Evolutionary conservation across 2,329 filamentous ascomycete genomes (phyloP), one percentile per base, ranked within the genome.

Genomic region (Pseudogymnoascus sp.): DNA sequence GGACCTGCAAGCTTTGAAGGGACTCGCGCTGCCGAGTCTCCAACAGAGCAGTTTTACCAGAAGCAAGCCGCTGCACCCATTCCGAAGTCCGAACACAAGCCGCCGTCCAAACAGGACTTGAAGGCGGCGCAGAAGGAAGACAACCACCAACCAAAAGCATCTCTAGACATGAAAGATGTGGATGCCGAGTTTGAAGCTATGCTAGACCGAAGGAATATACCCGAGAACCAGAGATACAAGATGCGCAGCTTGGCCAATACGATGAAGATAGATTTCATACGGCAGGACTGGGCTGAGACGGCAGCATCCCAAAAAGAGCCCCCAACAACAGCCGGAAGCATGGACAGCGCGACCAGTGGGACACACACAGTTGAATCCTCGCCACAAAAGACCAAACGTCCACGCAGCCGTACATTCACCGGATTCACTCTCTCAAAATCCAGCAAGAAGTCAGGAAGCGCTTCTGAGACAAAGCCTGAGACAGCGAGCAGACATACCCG

Each of bases 261-360:
- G 36, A 92, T 97, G 77, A 99, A 99, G 75, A 90, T 91, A 71
- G 92, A 97, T 71, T 95, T 99, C 69, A 91, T 97, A 68, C 87
- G 88, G 60, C 92, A 96, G 72, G 90, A 97, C 71, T 90, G 89
- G 79, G 84, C 83, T 6, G 88, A 88, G 72, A 86, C 81, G 74
- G 77, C 78, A 72, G 79, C 80, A 60, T 75, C 77, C 67, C 75
- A 75, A 71, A 69, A 75, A 72, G 70, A 33, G 47, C 47, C 47
- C 4, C 25, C 47, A 53, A 15, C 28, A 53, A 53, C 47, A 53
- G 47, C 28, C 4, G 75, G 73, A 66, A 79, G 76, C 68, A 72
- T 77, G 69, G 75, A 74, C 70, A 78, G 76, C 66, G 70, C 73
- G 61, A 66, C 71, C 67, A 71, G 77, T 71, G 66, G 74, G 65